Base-by-base conservation (phyloP, 352 stramenopile species). In the Globisporangium paddicum region DNA sequence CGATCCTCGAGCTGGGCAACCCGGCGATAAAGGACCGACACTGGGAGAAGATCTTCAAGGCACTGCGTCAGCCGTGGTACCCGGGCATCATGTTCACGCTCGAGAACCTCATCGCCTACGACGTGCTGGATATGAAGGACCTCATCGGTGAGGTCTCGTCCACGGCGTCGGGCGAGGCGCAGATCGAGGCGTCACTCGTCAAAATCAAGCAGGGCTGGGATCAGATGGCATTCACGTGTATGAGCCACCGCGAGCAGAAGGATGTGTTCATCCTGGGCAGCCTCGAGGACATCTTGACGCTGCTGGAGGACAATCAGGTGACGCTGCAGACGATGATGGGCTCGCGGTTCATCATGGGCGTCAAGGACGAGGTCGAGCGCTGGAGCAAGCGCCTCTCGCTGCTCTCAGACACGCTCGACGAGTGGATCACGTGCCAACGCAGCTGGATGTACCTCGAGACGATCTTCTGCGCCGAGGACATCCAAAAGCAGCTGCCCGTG, bases 1-100 rank as follows among this genome's bases (percentile, higher is more conserved):
- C 91, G 2, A 86, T 98, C 41, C 68, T 97, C 11, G 91, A 98
- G 48, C 75, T 98, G 13, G 86, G 94, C 5, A 97, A 96, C 47
- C 82, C 87, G 0, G 70, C 77, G 7, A 94, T 98, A 70, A 97
- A 98, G 71, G 90, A 97, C 46, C 87, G 94, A 1, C 95, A 98
- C 70, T 98, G 95, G 95, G 86, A 97, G 55, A 90, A 94, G 64
- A 97, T 98, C 32, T 97, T 97, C 67, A 93, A 97, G 61, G 77
- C 85, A 11, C 60, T 96, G 23, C 77, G 87, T 5, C 86, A 96
- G 60, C 83, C 86, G 21, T 96, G 84, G 80, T 95, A 96, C 55
- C 86, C 87, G 21, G 89, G 90, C 0, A 93, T 96, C 55, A 44
- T 86, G 21, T 97, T 97, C 50, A 95, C 83, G 16, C 72, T 97